Base-by-base conservation (phyloP, 306 rosid species). In the Bauhinia variegata region DNA sequence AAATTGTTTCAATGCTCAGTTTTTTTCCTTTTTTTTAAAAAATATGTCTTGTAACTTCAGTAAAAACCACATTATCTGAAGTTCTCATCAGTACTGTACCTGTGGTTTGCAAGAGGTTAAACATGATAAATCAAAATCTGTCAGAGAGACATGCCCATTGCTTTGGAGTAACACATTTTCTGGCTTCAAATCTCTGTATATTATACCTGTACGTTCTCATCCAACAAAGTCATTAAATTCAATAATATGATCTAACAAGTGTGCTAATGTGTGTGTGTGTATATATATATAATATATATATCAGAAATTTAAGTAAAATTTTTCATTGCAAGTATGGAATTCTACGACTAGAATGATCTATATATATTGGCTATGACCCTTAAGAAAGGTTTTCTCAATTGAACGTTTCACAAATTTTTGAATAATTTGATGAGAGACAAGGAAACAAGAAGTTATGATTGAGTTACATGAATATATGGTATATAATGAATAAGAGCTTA, bases 91-190 rank as follows among this genome's bases (percentile, higher is more conserved):
- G 39, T 38, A 16, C 55, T 54, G 62, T 81, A 93, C 99, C 95
- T 93, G 95, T 16, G 97, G 99, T 76, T 85, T 81, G 89, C 90
- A 83, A 72, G 93, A 78, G 57, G 99, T 90, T 75, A 93, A 73
- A 83, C 97, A 89, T 1, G 99, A 93, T 74, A 93, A 68, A 78
- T 93, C 99, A 51, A 93, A 93, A 79, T 93, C 99, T 8, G 99
- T 90, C 71, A 93, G 79, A 57, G 88, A 67, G 34, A 90, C 84
- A 2, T 93, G 99, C 4, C 99, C 99, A 41, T 17, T 73, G 61
- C 87, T 41, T 74, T 90, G 99, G 67, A 93, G 84, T 73, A 93
- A 73, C 67, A 93, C 95, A 71, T 93, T 93, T 73, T 93, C 99
- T 23, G 99, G 99, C 91, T 93, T 93, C 75, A 93, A 78, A 79